phyloP scores from a whole-genome alignment of 805 yeast genomes.

The Ogataea pilisensis region DNA sequence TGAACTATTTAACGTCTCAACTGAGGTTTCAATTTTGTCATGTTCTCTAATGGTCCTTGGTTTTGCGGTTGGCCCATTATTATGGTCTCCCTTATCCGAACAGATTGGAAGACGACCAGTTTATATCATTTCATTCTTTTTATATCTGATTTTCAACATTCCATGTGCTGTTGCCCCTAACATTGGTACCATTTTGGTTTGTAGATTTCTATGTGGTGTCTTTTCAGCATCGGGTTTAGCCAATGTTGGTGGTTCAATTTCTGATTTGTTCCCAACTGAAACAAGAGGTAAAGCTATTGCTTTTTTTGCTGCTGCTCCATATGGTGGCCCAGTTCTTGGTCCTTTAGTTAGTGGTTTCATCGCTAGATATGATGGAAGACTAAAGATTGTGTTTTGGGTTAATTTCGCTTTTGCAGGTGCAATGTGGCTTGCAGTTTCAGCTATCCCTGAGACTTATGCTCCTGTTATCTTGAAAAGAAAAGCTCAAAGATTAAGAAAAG shows the following conservation, averaged over 20 bases:
- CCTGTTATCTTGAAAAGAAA: slow-evolving; percentile 70
- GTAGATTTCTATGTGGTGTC: slow-evolving; percentile 85
- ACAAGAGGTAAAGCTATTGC: slow-evolving; percentile 89
- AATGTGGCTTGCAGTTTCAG: slow-evolving; percentile 61
- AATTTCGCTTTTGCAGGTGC: slow-evolving; percentile 89
- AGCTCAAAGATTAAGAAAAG: slow-evolving; percentile 65
- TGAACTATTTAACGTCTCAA: slow-evolving; percentile 63
- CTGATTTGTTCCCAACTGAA: slow-evolving; percentile 79
- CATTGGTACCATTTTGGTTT: slow-evolving; percentile 73
- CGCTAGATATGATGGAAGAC: slow-evolving; percentile 60
- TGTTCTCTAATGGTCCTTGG: slow-evolving; percentile 89
- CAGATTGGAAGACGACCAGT: slow-evolving; percentile 83
- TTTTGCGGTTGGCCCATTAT: slow-evolving; percentile 78
- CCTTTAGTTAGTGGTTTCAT: slow-evolving; percentile 87
- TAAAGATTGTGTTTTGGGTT: slow-evolving; percentile 80
- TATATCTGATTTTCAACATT: slow-evolving; percentile 75
- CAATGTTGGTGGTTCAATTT: slow-evolving; percentile 86
- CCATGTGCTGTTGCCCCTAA: slow-evolving; percentile 85
- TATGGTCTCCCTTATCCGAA: slow-evolving; percentile 89
- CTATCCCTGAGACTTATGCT: slow-evolving; percentile 88
- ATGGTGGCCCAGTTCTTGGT: slow-evolving; percentile 89
- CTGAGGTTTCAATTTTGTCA: slow-evolving; percentile 74
- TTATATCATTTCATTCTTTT: slow-evolving; percentile 67
- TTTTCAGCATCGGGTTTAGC: slow-evolving; percentile 80
- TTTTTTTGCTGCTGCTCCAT: slow-evolving; percentile 87